phyloP scores from a whole-genome alignment of 2,329 filamentous ascomycete genomes.

The Paecilomyces fulvus region DNA sequence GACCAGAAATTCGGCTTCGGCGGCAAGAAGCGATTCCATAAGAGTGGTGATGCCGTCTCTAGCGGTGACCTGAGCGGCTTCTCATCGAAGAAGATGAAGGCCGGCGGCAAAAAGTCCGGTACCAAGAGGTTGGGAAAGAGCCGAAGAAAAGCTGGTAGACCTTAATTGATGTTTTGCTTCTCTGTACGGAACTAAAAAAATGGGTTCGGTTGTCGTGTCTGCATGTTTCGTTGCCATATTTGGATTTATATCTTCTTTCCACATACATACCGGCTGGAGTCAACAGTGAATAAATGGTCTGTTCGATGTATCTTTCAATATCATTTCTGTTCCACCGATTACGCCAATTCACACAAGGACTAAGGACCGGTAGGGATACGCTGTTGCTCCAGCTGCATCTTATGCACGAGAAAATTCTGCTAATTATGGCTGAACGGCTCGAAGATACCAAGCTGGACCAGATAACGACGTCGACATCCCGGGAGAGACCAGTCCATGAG shows the following conservation, averaged over 20 bases:
- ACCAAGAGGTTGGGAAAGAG: conserved; percentile 45
- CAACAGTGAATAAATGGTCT: not conserved
- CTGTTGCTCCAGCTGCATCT: too few species aligned
- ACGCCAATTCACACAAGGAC: too few species aligned
- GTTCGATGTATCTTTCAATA: not conserved
- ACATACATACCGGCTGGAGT: not conserved
- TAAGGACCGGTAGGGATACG: too few species aligned
- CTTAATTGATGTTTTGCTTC: not conserved
- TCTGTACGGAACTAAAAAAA: not conserved
- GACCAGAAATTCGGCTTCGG: conserved; percentile 92
- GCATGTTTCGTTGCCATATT: not conserved
- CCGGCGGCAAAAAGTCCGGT: conserved; percentile 21
- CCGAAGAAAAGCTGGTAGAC: conserved; percentile 30
- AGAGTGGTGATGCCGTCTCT: conserved; percentile 82
- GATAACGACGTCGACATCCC: too few species aligned
- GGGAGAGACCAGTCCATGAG: too few species aligned
- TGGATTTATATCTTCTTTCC: not conserved
- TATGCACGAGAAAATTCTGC: too few species aligned
- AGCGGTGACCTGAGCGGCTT: conserved; percentile 74
- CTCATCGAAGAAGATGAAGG: conserved; percentile 80
- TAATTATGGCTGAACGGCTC: too few species aligned
- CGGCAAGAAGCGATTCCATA: conserved; percentile 84
- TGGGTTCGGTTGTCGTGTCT: not conserved
- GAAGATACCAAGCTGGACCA: too few species aligned
- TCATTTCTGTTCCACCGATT: too few species aligned